Percentiles rank a stretch among this genome's conserved stretches.
Evolutionary conservation across 139 green algal genomes (phyloP).

Genomic region (Mychonastes homosphaera): DNA sequence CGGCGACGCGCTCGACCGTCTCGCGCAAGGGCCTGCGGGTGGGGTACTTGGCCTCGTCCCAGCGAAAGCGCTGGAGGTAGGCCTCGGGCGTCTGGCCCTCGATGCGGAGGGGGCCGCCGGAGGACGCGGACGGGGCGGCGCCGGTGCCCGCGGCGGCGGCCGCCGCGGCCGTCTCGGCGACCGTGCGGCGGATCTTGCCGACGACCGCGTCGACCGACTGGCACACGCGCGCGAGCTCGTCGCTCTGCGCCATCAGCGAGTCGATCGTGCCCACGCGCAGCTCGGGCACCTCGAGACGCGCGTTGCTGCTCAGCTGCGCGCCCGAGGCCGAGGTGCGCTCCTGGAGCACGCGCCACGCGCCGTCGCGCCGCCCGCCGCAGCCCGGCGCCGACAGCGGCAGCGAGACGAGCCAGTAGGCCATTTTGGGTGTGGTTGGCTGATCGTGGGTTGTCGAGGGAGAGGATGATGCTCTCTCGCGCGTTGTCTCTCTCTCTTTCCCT

Average conservation of each 20-base stretch:
- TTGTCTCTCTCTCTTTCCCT: no score
- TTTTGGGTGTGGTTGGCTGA: no score
- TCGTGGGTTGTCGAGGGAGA: no score
- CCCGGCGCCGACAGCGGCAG: slow-evolving; percentile 47
- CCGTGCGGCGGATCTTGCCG: slow-evolving; percentile 72
- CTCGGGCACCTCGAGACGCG: slow-evolving; percentile 74
- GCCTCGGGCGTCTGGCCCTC: slow-evolving; percentile 55
- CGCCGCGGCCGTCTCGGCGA: slow-evolving; percentile 37
- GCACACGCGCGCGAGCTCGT: slow-evolving; percentile 85
- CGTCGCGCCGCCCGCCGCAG: slow-evolving; percentile 34
- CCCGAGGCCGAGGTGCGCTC: slow-evolving; percentile 42
- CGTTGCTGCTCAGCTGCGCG: slow-evolving; percentile 44
- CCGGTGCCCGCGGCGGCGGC: no score
- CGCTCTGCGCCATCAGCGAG: slow-evolving; percentile 78
- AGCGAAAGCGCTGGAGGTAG: slow-evolving; percentile 77
- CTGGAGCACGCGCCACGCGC: slow-evolving; percentile 61
- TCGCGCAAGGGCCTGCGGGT: slow-evolving; percentile 72
- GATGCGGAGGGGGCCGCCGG: slow-evolving; percentile 30
- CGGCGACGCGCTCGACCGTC: slow-evolving; percentile 77
- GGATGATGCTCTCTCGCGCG: no score
- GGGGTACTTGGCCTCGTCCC: slow-evolving; percentile 97
- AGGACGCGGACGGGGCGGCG: no score
- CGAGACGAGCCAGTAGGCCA: slow-evolving; percentile 67
- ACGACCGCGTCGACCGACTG: slow-evolving; percentile 67
- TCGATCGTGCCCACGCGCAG: slow-evolving; percentile 90